Evolutionary conservation across 257 asterid genomes (phyloP).

Genomic region (Plantago ovata): DNA sequence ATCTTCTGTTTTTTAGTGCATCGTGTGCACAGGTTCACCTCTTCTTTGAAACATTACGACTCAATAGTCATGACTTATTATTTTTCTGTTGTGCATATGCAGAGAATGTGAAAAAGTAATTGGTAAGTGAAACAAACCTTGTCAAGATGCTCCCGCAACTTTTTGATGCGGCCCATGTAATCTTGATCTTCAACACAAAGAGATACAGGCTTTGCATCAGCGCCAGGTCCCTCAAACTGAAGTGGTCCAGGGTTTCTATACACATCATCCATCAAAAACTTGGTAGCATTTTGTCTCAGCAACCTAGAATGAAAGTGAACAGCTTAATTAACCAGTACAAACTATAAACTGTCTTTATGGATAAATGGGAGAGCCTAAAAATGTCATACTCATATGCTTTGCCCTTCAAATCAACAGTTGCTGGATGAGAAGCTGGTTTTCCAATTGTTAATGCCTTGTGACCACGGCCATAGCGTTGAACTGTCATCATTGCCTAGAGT

Average conservation of each 20-base stretch:
- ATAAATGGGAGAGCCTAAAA: neutral
- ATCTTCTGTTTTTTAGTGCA: too few relatives aligned
- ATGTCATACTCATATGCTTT: conserved; percentile 75
- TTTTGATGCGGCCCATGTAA: conserved; percentile 72
- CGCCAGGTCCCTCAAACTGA: conserved; percentile 97
- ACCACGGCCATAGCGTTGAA: conserved; percentile 79
- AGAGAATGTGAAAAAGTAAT: neutral
- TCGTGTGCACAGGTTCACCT: too few relatives aligned
- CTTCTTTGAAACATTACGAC: too few relatives aligned
- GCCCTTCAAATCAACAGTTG: conserved; percentile 90
- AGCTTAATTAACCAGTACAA: conserved; percentile 4
- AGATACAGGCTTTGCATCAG: conserved; percentile 71
- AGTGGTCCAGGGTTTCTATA: conserved; percentile 98
- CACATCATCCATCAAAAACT: conserved; percentile 78
- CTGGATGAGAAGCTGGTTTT: conserved; percentile 90
- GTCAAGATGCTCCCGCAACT: conserved; percentile 59
- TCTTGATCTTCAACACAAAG: conserved; percentile 87
- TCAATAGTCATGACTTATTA: too few relatives aligned
- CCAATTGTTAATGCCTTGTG: conserved; percentile 61
- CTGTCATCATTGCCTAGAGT: conserved; percentile 89
- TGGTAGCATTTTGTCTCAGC: conserved; percentile 78
- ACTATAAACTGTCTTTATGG: neutral
- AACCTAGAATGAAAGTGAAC: conserved; percentile 38
- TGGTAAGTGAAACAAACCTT: conserved; percentile 25
- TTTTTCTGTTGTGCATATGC: too few relatives aligned